Conservation (phyloP, 257 asterid species). For the Jacaranda copaia region DNA sequence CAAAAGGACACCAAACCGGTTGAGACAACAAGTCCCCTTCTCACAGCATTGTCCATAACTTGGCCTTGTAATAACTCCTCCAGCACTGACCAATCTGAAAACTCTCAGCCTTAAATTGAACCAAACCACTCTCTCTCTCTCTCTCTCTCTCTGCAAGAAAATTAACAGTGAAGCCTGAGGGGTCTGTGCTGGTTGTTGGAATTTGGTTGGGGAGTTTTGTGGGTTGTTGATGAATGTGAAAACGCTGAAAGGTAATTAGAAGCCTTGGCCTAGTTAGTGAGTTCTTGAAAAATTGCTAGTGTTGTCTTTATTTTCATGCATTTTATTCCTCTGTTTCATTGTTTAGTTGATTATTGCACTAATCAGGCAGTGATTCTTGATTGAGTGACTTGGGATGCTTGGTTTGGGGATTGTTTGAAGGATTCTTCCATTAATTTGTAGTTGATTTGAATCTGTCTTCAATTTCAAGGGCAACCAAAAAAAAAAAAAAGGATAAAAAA, state of each 20-base stretch:
- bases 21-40: slow-evolving; percentile 43
- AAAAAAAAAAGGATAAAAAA: background rate
- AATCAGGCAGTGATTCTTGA: slow-evolving; percentile 17
- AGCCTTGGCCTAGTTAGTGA: slow-evolving; percentile 37
- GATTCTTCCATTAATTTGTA: background rate
- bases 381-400: slow-evolving; percentile 11
- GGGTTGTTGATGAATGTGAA: slow-evolving; percentile 33
- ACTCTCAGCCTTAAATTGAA: background rate
- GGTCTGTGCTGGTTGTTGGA: slow-evolving; percentile 15
- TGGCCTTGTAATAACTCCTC: slow-evolving; percentile 35
- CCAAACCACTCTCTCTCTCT: slow-evolving; percentile 21
- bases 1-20: slow-evolving; percentile 51
- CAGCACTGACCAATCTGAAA: slow-evolving; percentile 13
- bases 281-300: slow-evolving; percentile 26
- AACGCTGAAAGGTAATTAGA: slow-evolving; percentile 30
- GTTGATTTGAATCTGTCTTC: slow-evolving; percentile 15
- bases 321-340: background rate
- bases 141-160: background rate
- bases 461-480: background rate
- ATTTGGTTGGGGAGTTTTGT: slow-evolving; percentile 23
- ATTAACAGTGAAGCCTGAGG: background rate
- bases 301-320: background rate
- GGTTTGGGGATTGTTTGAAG: slow-evolving; percentile 4
- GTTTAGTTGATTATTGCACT: slow-evolving; percentile 19
- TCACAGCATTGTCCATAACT: slow-evolving; percentile 51